phyloP scores from a whole-genome alignment of 768 basidiomycete genomes.

The Psilocybe sp. region DNA sequence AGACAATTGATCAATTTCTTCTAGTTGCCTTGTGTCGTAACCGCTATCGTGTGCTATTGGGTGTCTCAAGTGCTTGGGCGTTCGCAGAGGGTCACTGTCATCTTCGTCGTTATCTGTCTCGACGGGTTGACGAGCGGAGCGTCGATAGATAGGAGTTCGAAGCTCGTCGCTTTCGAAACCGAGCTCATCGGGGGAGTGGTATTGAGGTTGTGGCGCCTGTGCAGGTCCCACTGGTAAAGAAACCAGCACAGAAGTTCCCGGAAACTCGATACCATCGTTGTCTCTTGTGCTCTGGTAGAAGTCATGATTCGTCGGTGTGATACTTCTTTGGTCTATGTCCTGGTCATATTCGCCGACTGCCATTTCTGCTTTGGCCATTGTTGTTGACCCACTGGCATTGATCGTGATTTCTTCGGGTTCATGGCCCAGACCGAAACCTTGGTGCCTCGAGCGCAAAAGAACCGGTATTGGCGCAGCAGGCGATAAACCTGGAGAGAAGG shows the following conservation, averaged over 20 bases:
- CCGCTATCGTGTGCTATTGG: background rate
- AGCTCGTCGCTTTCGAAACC: conserved; percentile 9
- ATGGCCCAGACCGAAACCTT: no score
- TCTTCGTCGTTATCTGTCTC: conserved; percentile 14
- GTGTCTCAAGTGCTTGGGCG: conserved; percentile 12
- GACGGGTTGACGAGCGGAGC: background rate
- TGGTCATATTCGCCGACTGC: no score
- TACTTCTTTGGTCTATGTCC: no score
- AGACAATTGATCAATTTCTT: conserved; percentile 15
- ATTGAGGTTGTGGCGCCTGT: no score
- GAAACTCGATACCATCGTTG: no score
- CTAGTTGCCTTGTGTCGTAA: background rate
- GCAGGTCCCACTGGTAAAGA: no score
- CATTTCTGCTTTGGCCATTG: no score
- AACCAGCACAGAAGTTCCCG: no score
- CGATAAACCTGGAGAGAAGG: conserved; percentile 16
- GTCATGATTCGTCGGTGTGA: no score
- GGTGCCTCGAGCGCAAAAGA: background rate
- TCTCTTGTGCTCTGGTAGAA: no score
- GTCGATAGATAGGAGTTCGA: background rate
- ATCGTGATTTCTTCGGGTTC: no score
- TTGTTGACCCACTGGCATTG: no score
- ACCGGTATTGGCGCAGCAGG: background rate
- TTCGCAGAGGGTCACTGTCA: conserved; percentile 19
- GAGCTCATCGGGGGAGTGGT: conserved; percentile 11